Evolutionary conservation across 441 rosid species (phyloP), one percentile per base, ranked within the genome.

Genomic region (Capsella rubella): DNA sequence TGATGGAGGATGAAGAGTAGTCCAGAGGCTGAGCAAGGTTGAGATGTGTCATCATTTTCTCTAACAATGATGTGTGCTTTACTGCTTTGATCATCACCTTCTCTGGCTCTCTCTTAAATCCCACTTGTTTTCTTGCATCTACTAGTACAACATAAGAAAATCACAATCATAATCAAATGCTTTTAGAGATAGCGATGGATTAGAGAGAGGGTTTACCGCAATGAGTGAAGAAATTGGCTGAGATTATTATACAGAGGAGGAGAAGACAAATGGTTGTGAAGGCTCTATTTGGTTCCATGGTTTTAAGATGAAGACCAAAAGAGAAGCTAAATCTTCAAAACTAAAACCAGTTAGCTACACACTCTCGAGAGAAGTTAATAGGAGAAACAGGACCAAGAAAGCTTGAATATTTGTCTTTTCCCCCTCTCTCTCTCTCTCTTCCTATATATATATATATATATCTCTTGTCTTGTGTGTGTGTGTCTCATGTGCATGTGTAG

Each of bases 51-150:
- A 37, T 75, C 71, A 80, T 64, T 27, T 80, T 74, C 74, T 80
- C 78, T 56, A 82, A 54, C 37, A 79, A 69, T 66, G 76, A 37
- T 34, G 87, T 74, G 64, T 78, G 87, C 59, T 69, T 82, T 28
- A 78, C 9, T 49, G 72, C 71, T 70, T 71, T 76, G 60, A 70
- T 70, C 40, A 28, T 79, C 64, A 80, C 5, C 47, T 80, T 78
- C 71, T 85, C 77, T 29, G 75, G 53, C 49, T 78, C 70, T 64
- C 62, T 76, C 8, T 39, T 39, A 10, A 74, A 29, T 21, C 71
- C 84, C 67, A 57, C 39, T 52, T 82, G 45, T 57, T 64, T 85
- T 64, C 83, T 84, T 58, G 86, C 93, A 80, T 85, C 92, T 87
- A 78, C 67, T 45, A 70, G 21, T 10, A 28, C 14, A 47, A 28